These are phyloP conservation scores for Syncephalastrum racemosum DNA, from an alignment of 371 early-diverging fungal genomes.

Conservation along the genomic window DNA sequence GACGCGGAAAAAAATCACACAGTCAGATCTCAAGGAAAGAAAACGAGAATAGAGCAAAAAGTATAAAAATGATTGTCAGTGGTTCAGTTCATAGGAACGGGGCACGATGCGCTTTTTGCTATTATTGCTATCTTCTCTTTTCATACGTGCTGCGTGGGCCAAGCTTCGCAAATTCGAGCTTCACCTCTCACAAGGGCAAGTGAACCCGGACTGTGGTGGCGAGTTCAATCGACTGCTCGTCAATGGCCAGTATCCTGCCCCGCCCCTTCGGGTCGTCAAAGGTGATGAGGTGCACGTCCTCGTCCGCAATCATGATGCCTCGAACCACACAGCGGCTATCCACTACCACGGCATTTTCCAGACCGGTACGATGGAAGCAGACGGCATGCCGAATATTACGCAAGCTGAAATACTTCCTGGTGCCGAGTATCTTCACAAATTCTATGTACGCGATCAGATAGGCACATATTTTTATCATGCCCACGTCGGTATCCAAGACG, in stretches of 20 bases:
- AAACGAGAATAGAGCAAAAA: too few species aligned
- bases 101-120: background rate
- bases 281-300: slow-evolving; percentile 33
- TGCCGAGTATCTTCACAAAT: slow-evolving; percentile 23
- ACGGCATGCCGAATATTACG: slow-evolving; percentile 46
- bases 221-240: slow-evolving; percentile 16
- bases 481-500: slow-evolving; percentile 40
- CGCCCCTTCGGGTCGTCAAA: slow-evolving; percentile 31
- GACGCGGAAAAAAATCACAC: too few species aligned
- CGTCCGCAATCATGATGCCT: slow-evolving; percentile 25
- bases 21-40: too few species aligned
- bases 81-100: too few species aligned
- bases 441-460: slow-evolving; percentile 30
- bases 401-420: slow-evolving; percentile 40
- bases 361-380: slow-evolving; percentile 32
- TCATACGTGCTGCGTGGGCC: background rate
- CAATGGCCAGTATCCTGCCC: slow-evolving; percentile 47
- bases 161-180: slow-evolving; percentile 19
- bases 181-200: slow-evolving; percentile 4
- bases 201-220: slow-evolving; percentile 33
- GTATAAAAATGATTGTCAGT: too few species aligned
- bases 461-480: slow-evolving; percentile 55
- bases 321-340: slow-evolving; percentile 16
- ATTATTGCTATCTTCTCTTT: slow-evolving; percentile 1
- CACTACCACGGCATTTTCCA: slow-evolving; percentile 50